Evolutionary conservation across 495 filamentous ascomycete species (phyloP).

Genomic region (Talaromyces borbonicus): DNA sequence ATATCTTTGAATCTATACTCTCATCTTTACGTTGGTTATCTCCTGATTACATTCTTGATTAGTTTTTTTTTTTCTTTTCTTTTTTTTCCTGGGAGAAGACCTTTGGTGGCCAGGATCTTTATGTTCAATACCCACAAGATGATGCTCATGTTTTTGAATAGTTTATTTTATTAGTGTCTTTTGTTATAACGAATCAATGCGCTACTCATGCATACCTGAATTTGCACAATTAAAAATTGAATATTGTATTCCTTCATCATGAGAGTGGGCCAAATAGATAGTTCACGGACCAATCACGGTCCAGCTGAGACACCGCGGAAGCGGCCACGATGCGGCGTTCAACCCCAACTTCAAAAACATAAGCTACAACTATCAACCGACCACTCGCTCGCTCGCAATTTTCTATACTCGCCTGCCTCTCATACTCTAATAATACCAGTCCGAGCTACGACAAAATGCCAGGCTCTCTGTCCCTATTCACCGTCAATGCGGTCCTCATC

Average conservation of each 20-base stretch:
- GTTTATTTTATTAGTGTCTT: not conserved
- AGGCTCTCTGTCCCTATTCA: conserved; percentile 67
- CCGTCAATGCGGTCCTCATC: conserved; percentile 85
- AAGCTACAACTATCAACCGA: not conserved
- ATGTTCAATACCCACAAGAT: conserved; percentile 9
- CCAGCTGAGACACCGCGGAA: conserved; percentile 3
- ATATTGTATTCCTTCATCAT: no score
- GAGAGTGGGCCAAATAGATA: no score
- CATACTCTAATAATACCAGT: not conserved
- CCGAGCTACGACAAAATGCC: conserved; percentile 24
- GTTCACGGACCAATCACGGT: conserved; percentile 5
- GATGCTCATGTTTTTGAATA: conserved; percentile 6
- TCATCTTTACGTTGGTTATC: no score
- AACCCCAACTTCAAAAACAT: no score
- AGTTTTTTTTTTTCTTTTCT: not conserved
- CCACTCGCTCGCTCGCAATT: not conserved
- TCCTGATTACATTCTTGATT: not conserved
- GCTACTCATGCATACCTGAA: not conserved
- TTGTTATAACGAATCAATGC: not conserved
- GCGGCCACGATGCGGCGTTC: conserved; percentile 8
- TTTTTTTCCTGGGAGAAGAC: not conserved
- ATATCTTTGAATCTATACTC: not conserved
- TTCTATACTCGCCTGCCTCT: not conserved
- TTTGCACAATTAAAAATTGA: not conserved
- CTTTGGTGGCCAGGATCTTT: not conserved